Conservation (phyloP, 148 eudicot genomes). For the Rhododendron ovatum region DNA sequence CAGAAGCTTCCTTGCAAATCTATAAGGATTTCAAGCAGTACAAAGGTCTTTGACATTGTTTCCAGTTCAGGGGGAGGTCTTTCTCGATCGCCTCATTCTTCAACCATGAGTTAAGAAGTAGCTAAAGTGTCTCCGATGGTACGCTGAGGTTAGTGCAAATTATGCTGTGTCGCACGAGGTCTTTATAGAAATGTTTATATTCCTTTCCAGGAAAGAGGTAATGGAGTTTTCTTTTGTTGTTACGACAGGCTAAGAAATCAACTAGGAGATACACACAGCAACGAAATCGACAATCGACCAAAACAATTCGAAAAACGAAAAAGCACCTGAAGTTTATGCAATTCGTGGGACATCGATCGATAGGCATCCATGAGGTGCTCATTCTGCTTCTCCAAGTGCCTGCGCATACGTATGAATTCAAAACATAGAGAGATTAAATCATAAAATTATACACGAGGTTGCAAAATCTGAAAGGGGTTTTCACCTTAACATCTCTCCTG, state of each 20-base stretch:
- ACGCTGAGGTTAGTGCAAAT: background rate
- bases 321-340: constrained; percentile 15
- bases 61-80: no score
- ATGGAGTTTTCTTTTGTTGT: background rate
- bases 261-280: background rate
- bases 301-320: no score
- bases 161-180: background rate
- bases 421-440: no score
- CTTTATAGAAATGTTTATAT: background rate
- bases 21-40: background rate
- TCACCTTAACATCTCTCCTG: constrained; percentile 5
- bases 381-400: constrained; percentile 13
- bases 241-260: background rate
- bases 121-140: background rate
- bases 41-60: no score
- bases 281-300: background rate
- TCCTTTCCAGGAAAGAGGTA: background rate
- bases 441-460: background rate
- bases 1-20: background rate
- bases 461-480: background rate
- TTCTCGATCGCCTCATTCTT: background rate
- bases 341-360: constrained; percentile 8
- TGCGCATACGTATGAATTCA: background rate
- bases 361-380: constrained; percentile 12
- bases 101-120: background rate